These are phyloP conservation scores for Chlamydomonas eustigma DNA, from an alignment of 139 green algal genomes.

Conservation along the genomic window DNA sequence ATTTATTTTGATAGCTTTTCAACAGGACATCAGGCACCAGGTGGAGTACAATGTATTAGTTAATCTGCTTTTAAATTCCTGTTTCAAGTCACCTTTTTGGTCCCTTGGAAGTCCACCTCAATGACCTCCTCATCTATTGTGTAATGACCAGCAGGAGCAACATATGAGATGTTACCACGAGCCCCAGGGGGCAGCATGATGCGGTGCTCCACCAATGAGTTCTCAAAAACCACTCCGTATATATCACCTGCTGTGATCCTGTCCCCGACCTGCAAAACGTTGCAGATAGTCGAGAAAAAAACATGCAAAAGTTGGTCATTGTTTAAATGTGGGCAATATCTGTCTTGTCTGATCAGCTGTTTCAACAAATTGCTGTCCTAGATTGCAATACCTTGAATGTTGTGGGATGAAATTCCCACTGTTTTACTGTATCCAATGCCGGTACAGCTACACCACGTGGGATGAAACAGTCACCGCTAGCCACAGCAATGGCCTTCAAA, in stretches of 20 bases:
- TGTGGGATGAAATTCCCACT: slow-evolving; percentile 91
- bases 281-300: no score
- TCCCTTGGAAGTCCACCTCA: slow-evolving; percentile 94
- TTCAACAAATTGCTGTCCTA: no score
- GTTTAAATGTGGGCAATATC: no score
- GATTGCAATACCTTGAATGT: slow-evolving; percentile 85
- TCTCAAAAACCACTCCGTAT: slow-evolving; percentile 91
- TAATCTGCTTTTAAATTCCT: no score
- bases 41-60: no score
- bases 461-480: slow-evolving; percentile 89
- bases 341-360: no score
- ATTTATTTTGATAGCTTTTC: no score
- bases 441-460: slow-evolving; percentile 90
- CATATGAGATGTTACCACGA: slow-evolving; percentile 83
- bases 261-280: slow-evolving; percentile 92
- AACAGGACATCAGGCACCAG: no score
- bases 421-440: slow-evolving; percentile 73
- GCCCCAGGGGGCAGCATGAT: slow-evolving; percentile 89
- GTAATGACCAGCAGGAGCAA: slow-evolving; percentile 90
- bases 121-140: slow-evolving; percentile 88
- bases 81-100: slow-evolving; percentile 84
- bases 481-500: slow-evolving; percentile 84
- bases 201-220: slow-evolving; percentile 89
- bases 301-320: no score
- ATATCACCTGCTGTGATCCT: slow-evolving; percentile 92